These are phyloP conservation scores for Crithidia bombi DNA, from an alignment of 208 protist genomes.

Conservation along the genomic window DNA sequence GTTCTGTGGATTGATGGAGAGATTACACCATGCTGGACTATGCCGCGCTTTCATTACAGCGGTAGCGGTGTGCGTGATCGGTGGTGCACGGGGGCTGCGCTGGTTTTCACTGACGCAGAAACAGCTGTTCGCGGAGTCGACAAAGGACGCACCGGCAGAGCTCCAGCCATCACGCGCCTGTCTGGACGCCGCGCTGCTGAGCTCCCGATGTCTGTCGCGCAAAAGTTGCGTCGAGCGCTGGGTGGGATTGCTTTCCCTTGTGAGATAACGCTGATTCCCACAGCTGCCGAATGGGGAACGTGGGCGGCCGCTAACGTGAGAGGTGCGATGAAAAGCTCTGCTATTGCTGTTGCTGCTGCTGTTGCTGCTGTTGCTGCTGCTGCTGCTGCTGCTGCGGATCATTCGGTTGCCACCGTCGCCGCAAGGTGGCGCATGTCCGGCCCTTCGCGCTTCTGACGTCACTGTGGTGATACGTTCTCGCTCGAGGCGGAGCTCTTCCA, in stretches of 20 bases:
- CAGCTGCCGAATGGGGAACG: constrained; percentile 29
- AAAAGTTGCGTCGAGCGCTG: not conserved
- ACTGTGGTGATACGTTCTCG: not conserved
- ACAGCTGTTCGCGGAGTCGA: constrained; percentile 4
- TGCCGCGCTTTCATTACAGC: not conserved
- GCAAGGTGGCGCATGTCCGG: not conserved
- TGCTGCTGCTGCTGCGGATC: too few relatives aligned
- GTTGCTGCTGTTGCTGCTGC: not conserved
- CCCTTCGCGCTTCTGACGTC: not conserved
- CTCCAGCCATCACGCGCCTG: not conserved
- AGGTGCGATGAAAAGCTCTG: not conserved
- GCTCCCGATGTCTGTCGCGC: not conserved
- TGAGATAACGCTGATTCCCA: constrained; percentile 10
- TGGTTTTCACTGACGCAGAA: not conserved
- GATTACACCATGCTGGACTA: not conserved
- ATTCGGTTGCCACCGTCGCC: too few relatives aligned
- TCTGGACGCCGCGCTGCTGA: not conserved
- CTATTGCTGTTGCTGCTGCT: not conserved
- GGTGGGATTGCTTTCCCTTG: not conserved
- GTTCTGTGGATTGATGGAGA: not conserved
- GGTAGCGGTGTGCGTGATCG: not conserved
- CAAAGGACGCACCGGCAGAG: not conserved
- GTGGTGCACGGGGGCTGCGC: not conserved
- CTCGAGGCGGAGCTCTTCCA: constrained; percentile 23
- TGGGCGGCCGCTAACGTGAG: not conserved